phyloP scores from a whole-genome alignment of 192 early-diverging fungal genomes.

The Mortierella alpina region DNA sequence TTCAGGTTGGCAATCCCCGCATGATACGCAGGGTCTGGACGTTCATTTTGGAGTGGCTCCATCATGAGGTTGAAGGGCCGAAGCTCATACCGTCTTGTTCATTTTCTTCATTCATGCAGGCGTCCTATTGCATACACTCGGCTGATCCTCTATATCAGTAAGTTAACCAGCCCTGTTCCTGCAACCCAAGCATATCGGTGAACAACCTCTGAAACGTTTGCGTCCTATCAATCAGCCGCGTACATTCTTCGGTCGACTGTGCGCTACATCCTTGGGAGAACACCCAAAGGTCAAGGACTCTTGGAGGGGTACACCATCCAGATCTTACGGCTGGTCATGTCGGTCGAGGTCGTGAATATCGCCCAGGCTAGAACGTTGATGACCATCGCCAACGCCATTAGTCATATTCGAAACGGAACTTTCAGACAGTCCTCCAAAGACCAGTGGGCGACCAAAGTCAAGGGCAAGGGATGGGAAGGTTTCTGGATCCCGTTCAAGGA shows the following conservation, averaged over 20 bases:
- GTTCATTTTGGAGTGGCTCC: too few relatives aligned
- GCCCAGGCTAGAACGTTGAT: constrained; percentile 24
- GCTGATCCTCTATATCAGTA: constrained; percentile 41
- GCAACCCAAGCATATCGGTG: not conserved
- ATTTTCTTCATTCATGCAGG: constrained; percentile 3
- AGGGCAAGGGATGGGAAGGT: constrained; percentile 37
- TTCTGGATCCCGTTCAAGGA: constrained; percentile 52
- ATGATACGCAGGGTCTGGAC: too few relatives aligned
- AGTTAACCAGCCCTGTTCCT: not conserved
- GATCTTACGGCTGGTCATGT: constrained; percentile 29
- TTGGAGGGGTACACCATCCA: constrained; percentile 11
- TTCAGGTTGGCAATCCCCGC: too few relatives aligned
- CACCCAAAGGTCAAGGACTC: constrained; percentile 38
- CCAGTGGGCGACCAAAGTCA: constrained; percentile 41
- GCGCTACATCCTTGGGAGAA: constrained; percentile 31
- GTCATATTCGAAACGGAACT: constrained; percentile 31
- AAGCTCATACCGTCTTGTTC: not conserved
- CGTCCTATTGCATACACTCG: constrained; percentile 41
- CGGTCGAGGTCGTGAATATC: constrained; percentile 17
- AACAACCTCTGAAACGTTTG: too few relatives aligned
- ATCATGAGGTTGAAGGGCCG: too few relatives aligned
- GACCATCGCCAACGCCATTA: not conserved
- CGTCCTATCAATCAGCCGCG: not conserved
- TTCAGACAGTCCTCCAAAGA: constrained; percentile 29
- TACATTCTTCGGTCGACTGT: constrained; percentile 27